A percentile compares a stretch with the other conserved stretches of the same genome.
These are phyloP conservation scores for Exophiala dermatitidis DNA, from an alignment of 2,329 filamentous ascomycete species.

Conservation along the genomic window DNA sequence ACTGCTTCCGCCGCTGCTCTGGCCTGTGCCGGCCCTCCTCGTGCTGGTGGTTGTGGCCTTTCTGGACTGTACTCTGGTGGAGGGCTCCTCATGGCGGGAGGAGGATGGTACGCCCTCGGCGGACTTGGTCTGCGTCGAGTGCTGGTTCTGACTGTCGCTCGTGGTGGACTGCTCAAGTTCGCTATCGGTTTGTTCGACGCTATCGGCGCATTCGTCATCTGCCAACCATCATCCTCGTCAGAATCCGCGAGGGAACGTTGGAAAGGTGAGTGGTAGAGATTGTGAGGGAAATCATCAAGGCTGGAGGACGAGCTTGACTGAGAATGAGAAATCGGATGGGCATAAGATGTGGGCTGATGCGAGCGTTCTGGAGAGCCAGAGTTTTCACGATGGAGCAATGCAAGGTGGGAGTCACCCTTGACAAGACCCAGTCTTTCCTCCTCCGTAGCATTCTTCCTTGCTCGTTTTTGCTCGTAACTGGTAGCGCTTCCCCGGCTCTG, in stretches of 20 bases:
- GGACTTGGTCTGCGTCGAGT: slow-evolving; percentile 15
- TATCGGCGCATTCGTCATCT: slow-evolving; percentile 19
- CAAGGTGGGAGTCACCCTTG: slow-evolving; percentile 54
- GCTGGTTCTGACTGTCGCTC: slow-evolving; percentile 8
- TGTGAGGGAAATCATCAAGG: slow-evolving; percentile 17
- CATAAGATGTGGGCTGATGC: slow-evolving; percentile 6
- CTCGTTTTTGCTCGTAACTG: slow-evolving; percentile 25
- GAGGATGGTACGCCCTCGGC: slow-evolving; percentile 13
- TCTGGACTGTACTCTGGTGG: background rate
- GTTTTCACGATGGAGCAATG: slow-evolving; percentile 21
- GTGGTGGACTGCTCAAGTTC: slow-evolving; percentile 1
- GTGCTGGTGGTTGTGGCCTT: slow-evolving; percentile 6
- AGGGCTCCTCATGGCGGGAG: slow-evolving; percentile 11
- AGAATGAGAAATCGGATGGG: slow-evolving; percentile 11
- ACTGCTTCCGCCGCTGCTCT: slow-evolving; percentile 17
- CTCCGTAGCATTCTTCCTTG: slow-evolving; percentile 57
- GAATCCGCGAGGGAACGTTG: slow-evolving; percentile 20
- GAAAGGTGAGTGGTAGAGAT: slow-evolving; percentile 17
- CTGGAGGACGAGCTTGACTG: slow-evolving; percentile 12
- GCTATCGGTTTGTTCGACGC: slow-evolving; percentile 7
- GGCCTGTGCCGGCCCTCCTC: slow-evolving; percentile 11
- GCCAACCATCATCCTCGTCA: slow-evolving; percentile 27
- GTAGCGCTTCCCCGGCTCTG: slow-evolving; percentile 26
- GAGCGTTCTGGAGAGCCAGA: slow-evolving; percentile 18
- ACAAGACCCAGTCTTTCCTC: slow-evolving; percentile 78